Conservation (phyloP, 352 stramenopile species). For the Pythium utonaiense region DNA sequence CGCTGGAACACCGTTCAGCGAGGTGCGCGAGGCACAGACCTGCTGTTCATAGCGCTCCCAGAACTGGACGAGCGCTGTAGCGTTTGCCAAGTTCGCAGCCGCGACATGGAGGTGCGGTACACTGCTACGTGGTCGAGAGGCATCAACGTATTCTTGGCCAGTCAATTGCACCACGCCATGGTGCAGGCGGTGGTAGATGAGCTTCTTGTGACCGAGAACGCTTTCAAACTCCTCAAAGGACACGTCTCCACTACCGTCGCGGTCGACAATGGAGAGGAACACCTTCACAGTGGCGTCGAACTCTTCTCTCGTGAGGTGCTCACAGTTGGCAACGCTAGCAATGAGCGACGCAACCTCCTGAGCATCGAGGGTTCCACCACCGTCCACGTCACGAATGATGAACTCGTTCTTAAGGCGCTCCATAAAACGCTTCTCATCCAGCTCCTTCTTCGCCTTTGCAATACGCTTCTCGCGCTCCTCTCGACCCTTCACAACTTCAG, state of each 20-base stretch:
- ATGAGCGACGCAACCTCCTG: conserved; percentile 63
- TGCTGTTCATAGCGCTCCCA: conserved; percentile 75
- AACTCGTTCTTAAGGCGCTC: conserved; percentile 75
- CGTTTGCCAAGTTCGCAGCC: conserved; percentile 45
- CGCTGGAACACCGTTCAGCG: conserved; percentile 52
- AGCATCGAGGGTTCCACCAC: conserved; percentile 66
- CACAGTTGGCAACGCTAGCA: conserved; percentile 58
- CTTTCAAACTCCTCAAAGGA: conserved; percentile 82
- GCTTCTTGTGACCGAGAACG: conserved; percentile 63
- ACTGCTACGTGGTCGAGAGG: conserved; percentile 53
- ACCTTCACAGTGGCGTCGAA: conserved; percentile 73
- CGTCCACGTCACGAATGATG: conserved; percentile 63
- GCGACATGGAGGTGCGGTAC: conserved; percentile 58
- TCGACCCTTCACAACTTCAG: conserved; percentile 53
- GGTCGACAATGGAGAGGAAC: conserved; percentile 77
- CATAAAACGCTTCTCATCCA: conserved; percentile 70
- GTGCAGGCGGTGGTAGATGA: conserved; percentile 66
- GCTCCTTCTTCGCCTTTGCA: conserved; percentile 36
- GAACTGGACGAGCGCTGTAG: conserved; percentile 54
- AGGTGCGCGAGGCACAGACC: conserved; percentile 47
- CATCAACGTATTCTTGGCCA: conserved; percentile 73
- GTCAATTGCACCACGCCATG: conserved; percentile 59
- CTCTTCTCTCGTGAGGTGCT: conserved; percentile 71
- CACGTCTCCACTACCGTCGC: conserved; percentile 76
- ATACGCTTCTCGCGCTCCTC: conserved; percentile 44